Conservation (phyloP, 768 basidiomycete genomes). For the Xerocomus spinulosus region DNA sequence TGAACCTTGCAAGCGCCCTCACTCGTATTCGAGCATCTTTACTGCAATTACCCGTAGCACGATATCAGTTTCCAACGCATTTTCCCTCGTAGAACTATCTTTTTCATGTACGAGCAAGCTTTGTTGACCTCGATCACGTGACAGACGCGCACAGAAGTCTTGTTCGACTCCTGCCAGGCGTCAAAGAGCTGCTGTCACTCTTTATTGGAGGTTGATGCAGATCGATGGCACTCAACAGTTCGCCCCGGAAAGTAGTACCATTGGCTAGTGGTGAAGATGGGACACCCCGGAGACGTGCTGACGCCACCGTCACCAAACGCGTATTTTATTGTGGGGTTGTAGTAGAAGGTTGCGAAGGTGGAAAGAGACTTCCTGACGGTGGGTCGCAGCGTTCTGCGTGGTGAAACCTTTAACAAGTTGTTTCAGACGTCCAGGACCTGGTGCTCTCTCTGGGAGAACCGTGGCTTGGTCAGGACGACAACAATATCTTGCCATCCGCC, state of each 20-base stretch:
- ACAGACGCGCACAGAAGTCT: slow-evolving; percentile 15
- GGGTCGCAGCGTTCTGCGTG: slow-evolving; percentile 13
- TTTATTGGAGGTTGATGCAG: slow-evolving; percentile 16
- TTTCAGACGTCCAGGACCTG: slow-evolving; percentile 70
- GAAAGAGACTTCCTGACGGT: slow-evolving; percentile 67
- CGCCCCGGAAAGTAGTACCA: slow-evolving; percentile 71
- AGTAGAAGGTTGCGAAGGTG: slow-evolving; percentile 76
- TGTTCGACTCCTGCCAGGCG: not conserved
- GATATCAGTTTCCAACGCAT: slow-evolving; percentile 14
- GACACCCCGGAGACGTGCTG: slow-evolving; percentile 39
- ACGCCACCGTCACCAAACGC: slow-evolving; percentile 57
- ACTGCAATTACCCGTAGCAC: slow-evolving; percentile 2
- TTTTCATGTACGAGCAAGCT: slow-evolving; percentile 7
- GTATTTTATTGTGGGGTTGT: slow-evolving; percentile 90
- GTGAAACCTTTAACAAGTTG: slow-evolving; percentile 9
- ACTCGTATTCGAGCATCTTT: slow-evolving; percentile 10
- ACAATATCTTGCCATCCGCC: slow-evolving; percentile 42
- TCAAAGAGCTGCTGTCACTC: not conserved
- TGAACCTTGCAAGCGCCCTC: slow-evolving; percentile 18
- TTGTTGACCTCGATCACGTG: slow-evolving; percentile 26
- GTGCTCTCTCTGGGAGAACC: slow-evolving; percentile 73
- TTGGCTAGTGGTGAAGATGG: slow-evolving; percentile 65
- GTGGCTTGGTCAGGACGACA: slow-evolving; percentile 48
- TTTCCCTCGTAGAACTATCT: slow-evolving; percentile 5
- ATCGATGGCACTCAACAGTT: slow-evolving; percentile 59